A percentile compares a stretch with the other conserved stretches of the same genome.
These are phyloP conservation scores for Poa pratensis DNA, from an alignment of 176 grass and related monocot species.

Conservation along the genomic window DNA sequence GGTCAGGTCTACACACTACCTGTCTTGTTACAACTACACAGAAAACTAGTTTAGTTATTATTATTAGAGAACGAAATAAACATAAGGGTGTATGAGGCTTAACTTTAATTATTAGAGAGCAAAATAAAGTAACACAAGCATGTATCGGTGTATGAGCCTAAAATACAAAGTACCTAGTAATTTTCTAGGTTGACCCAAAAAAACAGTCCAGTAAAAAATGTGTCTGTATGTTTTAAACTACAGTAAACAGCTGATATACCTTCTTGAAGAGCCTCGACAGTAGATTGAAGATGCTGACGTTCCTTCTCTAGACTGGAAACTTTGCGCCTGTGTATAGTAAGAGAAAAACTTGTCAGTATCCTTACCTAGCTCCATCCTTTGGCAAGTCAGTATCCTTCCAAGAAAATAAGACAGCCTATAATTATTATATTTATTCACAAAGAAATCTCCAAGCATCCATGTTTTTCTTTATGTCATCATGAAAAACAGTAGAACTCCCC, in stretches of 20 bases:
- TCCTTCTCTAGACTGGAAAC: conserved; percentile 92
- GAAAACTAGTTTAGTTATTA: conserved; percentile 25
- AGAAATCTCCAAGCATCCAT: conserved; percentile 14
- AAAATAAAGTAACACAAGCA: conserved; percentile 11
- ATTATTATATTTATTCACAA: conserved; percentile 22
- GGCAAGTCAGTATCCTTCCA: neutral
- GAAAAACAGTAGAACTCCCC: conserved; percentile 15
- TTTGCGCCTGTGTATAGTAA: conserved; percentile 70
- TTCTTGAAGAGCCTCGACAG: conserved; percentile 95
- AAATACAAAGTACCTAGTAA: conserved; percentile 11
- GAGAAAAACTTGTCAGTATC: conserved; percentile 26
- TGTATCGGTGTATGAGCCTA: conserved; percentile 18
- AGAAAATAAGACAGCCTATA: neutral
- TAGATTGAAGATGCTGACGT: conserved; percentile 91
- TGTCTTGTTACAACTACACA: neutral
- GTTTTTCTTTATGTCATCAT: conserved; percentile 11
- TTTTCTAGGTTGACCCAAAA: conserved; percentile 1
- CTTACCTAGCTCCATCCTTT: conserved; percentile 34
- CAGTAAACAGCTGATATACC: conserved; percentile 44
- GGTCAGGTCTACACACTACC: neutral
- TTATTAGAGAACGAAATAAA: conserved; percentile 1
- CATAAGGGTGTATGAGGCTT: neutral
- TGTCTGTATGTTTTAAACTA: neutral
- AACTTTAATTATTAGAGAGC: conserved; percentile 4
- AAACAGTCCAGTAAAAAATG: neutral